These are phyloP conservation scores for Cydonia oblonga DNA, from an alignment of 331 rosid species.

Conservation along the genomic window DNA sequence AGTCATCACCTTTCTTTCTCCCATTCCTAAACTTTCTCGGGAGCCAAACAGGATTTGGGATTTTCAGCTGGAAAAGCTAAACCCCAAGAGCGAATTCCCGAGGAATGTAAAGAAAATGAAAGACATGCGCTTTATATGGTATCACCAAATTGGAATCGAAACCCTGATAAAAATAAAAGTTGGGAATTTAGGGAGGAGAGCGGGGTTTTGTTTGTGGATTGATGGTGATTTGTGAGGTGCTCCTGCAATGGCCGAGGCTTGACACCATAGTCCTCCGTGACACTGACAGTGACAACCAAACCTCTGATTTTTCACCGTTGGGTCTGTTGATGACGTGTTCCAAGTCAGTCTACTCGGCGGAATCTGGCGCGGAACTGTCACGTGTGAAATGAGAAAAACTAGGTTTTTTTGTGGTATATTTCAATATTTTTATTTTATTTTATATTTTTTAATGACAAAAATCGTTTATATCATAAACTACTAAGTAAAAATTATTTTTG, in stretches of 20 bases:
- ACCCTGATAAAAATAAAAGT: neutral
- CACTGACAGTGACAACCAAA: neutral
- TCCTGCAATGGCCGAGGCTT: constrained; percentile 9
- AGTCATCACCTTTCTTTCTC: neutral
- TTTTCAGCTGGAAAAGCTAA: neutral
- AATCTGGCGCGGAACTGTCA: neutral
- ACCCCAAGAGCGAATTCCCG: constrained; percentile 10
- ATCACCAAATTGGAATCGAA: neutral
- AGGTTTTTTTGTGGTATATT: too few relatives aligned
- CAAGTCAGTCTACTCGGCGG: neutral
- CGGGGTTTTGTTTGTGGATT: neutral
- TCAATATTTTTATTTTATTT: too few relatives aligned
- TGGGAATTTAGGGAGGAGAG: neutral
- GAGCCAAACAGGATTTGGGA: constrained; percentile 15
- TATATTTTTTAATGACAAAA: too few relatives aligned
- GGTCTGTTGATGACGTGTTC: neutral
- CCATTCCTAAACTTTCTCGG: constrained; percentile 6
- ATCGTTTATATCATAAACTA: accelerated
- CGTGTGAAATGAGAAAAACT: neutral
- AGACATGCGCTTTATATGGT: neutral
- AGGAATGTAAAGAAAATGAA: neutral
- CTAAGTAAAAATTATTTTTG: too few relatives aligned
- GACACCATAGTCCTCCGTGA: constrained; percentile 11
- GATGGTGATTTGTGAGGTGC: constrained; percentile 3
- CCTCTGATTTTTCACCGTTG: neutral